phyloP scores from a whole-genome alignment of 2,329 filamentous ascomycete genomes.

The Aphanocladium album region DNA sequence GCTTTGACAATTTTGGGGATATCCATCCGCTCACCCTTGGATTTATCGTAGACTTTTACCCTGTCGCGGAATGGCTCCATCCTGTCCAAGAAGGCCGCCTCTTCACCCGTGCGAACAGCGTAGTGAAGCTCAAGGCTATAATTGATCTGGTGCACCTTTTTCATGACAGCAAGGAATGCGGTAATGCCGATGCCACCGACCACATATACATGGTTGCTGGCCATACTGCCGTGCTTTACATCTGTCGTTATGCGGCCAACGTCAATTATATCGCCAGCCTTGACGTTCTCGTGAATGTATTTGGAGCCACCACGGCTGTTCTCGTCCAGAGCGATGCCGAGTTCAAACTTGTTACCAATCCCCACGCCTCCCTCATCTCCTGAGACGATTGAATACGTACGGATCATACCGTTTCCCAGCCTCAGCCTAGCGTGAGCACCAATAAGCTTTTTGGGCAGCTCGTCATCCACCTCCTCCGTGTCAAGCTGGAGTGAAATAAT shows the following conservation, averaged over 20 bases:
- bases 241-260: conserved; percentile 47
- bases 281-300: conserved; percentile 48
- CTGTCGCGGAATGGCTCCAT: conserved; percentile 37
- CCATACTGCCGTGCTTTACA: conserved; percentile 39
- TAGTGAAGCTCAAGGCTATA: conserved; percentile 53
- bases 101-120: conserved; percentile 45
- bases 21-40: conserved; percentile 47
- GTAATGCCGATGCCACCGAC: conserved; percentile 63
- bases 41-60: conserved; percentile 49
- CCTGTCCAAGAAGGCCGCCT: conserved; percentile 50
- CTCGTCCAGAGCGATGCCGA: conserved; percentile 54
- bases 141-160: conserved; percentile 38
- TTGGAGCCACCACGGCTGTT: conserved; percentile 55
- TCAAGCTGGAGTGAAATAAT: conserved; percentile 51
- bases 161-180: conserved; percentile 51
- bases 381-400: conserved; percentile 57
- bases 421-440: conserved; percentile 54
- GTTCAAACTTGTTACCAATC: conserved; percentile 45
- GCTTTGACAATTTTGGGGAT: conserved; percentile 43
- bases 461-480: conserved; percentile 28
- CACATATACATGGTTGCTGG: conserved; percentile 58
- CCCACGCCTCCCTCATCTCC: conserved; percentile 13
- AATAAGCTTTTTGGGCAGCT: conserved; percentile 23
- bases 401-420: conserved; percentile 50
- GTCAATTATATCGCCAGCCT: conserved; percentile 45